Evolutionary conservation across 1,284 basidiomycete species (phyloP), one percentile per base, ranked within the genome.

Genomic region (Agaricales sp.): DNA sequence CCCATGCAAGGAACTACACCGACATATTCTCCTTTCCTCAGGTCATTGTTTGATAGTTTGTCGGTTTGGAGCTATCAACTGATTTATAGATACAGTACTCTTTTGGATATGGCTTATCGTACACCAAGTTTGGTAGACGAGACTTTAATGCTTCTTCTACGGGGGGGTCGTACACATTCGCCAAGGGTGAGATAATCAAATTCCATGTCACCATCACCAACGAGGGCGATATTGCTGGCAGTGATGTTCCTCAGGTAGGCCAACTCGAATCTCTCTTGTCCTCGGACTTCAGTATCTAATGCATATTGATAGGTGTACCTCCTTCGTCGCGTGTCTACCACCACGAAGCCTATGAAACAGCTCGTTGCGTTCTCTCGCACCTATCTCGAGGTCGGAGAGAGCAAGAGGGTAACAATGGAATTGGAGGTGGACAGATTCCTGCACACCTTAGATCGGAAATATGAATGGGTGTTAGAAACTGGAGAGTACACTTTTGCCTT

Each of bases 91-190:
- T 21, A 2, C 38, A 57, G 51, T 61, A 61, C 46, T 59, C 55
- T 35, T 63, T 63, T 47, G 61, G 61, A 4, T 59, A 62, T 48
- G 61, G 61, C 6, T 55, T 59, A 38, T 60, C 59, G 26, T 63
- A 61, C 50, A 59, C 60, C 13, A 57, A 52, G 18, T 63, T 62
- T 51, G 48, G 57, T 23, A 26, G 53, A 4, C 50, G 53, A 19
- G 52, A 51, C 35, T 63, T 63, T 55, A 57, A 58, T 23, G 60
- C 58, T 2, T 52, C 54, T 6, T 58, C 60, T 16, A 52, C 55
- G 11, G 39, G 45, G 19, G 55, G 57, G 2, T 41, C 35, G 20
- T 51, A 51, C 41, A 58, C 57, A 1, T 63, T 63, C 41, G 46
- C 54, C 12, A 52, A 54, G 1, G 58, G 58, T 19, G 59, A 61